Base-by-base conservation (phyloP, 192 early-diverging fungal species). In the Lobosporangium transversale region DNA sequence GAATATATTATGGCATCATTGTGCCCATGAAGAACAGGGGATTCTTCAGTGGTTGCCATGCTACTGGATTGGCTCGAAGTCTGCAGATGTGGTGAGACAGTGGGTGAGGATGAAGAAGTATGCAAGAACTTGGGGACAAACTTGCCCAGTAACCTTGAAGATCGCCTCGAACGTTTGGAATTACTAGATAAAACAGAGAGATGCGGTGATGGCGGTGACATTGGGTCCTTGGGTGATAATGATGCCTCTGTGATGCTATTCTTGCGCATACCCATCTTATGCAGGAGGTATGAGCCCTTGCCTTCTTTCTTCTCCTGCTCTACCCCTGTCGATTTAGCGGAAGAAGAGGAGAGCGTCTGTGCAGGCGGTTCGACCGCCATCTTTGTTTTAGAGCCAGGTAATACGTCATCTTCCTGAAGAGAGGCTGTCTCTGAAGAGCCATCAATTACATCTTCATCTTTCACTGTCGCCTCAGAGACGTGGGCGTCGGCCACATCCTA, bases 121-220 rank as follows among this genome's bases (percentile, higher is more conserved):
- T 76, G 71, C 33, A 76, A 18, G 40, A 76, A 76, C 58, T 76
- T 76, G 21, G 73, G 73, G 7, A 76, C 58, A 2, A 76, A 15
- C 29, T 67, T 76, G 17, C 73, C 73, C 56, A 76, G 56, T 11
- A 76, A 36, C 18, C 60, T 66, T 5, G 73, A 62, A 17, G 64
- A 31, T 45, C 64, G 14, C 24, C 33, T 50, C 3, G 37, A 21
- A 1, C 26, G 15, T 42, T 58, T 49, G 14, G 66, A 50, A 21
- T 23, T 52, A 7, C 0, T 23, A 30, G n/a, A 9, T 15, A 44
- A 37, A 2, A 36, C 51, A 7, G 64, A 50, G 61, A n/a, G n/a
- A n/a, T n/a, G n/a, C n/a, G n/a, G n/a, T 60, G 42, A 61, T 61
- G 44, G 49, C 62, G 52, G 40, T 27, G 20, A n/a, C 45, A 24